Evolutionary conservation across 2,329 filamentous ascomycete genomes (phyloP), one percentile per base, ranked within the genome.

Genomic region (Dichotomopilus funicola): DNA sequence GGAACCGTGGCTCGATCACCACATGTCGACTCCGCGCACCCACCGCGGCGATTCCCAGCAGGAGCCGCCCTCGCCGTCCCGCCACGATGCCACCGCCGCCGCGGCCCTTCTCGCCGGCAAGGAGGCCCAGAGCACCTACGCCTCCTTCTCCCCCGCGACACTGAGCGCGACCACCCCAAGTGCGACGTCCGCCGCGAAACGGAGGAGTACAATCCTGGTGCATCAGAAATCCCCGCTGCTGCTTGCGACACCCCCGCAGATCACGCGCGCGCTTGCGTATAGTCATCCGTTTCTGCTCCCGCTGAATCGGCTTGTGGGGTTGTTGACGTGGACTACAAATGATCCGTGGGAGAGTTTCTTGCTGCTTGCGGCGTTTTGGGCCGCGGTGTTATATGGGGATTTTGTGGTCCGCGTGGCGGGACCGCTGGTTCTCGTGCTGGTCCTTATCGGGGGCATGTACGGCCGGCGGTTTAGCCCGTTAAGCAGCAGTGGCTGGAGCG

Each of bases 261-360:
- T 99, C 69, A 99, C 94, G 2, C 84, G 94, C 64, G 91, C 92
- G 11, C 79, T 99, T 58, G 92, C 92, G 61, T 96, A 97, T 70
- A 96, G 91, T 61, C 92, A 99, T 68, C 91, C 94, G 0, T 97
- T 96, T 68, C 78, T 99, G 6, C 76, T 96, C 6, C 91, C 91
- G 5, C 76, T 97, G 55, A 97, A 96, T 70, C 88, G 87, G 67
- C 72, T 95, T 12, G 87, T 82, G 2, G 94, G 92, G 0, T 75
- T 99, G 59, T 68, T 99, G 60, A 96, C 89, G 73, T 99, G 94
- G 94, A 96, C 90, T 7, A 91, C 88, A 0, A 88, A 83, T 41
- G 94, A 99, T 68, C 85, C 91, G 0, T 99, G 92, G 92, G 91
- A 97, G 76, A 96, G 91, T 76, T 99, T 97, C 67, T 76, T 99